Percentiles rank a stretch among this genome's conserved stretches.
These are phyloP conservation scores for Dipteronia sinensis DNA, from an alignment of 345 rosid species.

Conservation along the genomic window DNA sequence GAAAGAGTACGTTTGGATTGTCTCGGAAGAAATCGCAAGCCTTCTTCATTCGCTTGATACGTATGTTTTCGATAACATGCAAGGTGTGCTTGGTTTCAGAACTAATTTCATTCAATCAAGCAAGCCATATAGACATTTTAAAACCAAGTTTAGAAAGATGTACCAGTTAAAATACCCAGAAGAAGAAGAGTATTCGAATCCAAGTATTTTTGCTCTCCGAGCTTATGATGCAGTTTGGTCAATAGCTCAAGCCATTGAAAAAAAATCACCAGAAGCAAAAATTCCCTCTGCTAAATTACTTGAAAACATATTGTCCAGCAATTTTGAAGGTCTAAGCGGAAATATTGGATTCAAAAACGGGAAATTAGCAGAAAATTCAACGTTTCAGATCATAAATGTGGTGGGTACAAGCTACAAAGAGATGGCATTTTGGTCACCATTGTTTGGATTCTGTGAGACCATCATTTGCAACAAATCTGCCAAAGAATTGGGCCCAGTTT, in stretches of 20 bases:
- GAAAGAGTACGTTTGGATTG: constrained; percentile 36
- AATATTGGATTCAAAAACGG: constrained; percentile 22
- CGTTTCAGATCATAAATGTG: constrained; percentile 34
- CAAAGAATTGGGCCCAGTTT: constrained; percentile 20
- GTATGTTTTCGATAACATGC: constrained; percentile 26
- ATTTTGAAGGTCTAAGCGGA: constrained; percentile 32
- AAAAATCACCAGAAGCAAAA: neutral
- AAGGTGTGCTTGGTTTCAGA: constrained; percentile 34
- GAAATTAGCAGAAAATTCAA: neutral
- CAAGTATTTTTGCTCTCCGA: constrained; percentile 31
- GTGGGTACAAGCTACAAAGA: constrained; percentile 34
- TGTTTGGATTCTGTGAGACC: constrained; percentile 15
- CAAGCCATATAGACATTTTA: constrained; percentile 14
- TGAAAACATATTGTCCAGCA: constrained; percentile 16
- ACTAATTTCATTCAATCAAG: constrained; percentile 14
- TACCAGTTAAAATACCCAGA: constrained; percentile 21
- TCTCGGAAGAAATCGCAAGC: constrained; percentile 30
- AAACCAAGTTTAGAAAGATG: constrained; percentile 17
- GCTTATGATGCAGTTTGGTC: constrained; percentile 41
- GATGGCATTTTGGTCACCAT: constrained; percentile 35
- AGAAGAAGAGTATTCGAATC: constrained; percentile 33
- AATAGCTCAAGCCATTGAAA: constrained; percentile 24
- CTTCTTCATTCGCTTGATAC: constrained; percentile 24
- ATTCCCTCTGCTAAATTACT: neutral
- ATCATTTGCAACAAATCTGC: neutral